Conservation (phyloP, 2,329 filamentous ascomycete species). For the Talaromyces sp. region DNA sequence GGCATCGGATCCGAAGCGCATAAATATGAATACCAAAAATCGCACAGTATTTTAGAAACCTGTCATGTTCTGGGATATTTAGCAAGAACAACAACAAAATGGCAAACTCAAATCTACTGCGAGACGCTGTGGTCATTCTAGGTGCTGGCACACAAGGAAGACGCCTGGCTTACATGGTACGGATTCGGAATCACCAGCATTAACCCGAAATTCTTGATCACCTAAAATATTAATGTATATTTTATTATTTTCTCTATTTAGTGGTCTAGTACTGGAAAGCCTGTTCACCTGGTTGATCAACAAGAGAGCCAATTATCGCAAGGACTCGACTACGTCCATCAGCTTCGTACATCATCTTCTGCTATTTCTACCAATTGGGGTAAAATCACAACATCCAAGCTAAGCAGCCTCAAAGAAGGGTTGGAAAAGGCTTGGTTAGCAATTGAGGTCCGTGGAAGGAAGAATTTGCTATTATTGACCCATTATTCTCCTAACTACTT, state of each 20-base stretch:
- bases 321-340: constrained; percentile 23
- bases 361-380: constrained; percentile 17
- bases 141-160: constrained; percentile 33
- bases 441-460: constrained; percentile 26
- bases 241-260: constrained; percentile 7
- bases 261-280: constrained; percentile 30
- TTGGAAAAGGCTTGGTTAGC: constrained; percentile 30
- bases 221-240: neutral
- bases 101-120: neutral
- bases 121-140: constrained; percentile 13
- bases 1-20: neutral
- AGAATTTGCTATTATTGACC: neutral
- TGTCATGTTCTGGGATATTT: neutral
- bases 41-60: neutral
- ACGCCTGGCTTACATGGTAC: constrained; percentile 34
- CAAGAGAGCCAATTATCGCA: constrained; percentile 24
- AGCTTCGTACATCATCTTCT: constrained; percentile 17
- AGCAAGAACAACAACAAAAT: neutral
- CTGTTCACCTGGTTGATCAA: constrained; percentile 28
- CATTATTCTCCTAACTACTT: neutral
- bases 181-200: neutral
- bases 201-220: neutral
- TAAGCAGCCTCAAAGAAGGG: constrained; percentile 18
- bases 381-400: constrained; percentile 17
- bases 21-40: neutral